Evolutionary conservation across 73 alveolate species (phyloP), one percentile per base, ranked within the genome.

Genomic region (Paramecium octaurelia): DNA sequence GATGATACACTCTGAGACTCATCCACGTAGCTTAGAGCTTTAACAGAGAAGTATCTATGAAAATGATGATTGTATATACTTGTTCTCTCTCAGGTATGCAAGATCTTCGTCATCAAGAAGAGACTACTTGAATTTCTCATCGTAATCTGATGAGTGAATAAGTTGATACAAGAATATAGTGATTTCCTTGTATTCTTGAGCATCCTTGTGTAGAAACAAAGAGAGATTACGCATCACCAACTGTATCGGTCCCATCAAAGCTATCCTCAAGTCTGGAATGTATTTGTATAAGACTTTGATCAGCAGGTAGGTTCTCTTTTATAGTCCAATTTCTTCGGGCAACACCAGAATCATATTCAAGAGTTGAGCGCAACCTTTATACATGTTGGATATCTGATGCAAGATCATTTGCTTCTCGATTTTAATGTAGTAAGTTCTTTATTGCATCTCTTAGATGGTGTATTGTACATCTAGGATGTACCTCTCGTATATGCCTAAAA

Each of bases 191-290:
- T 11, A 44, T 20, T 80, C 76, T 7, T 43, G 8, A 42, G 70
- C 29, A 42, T 80, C 91, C 9, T 80, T 80, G 0, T 23, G 16
- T 21, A 48, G 21, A 80, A 80, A 80, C n/a, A 44, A 21, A 11
- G 91, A 80, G 1, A 80, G 70, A 80, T 80, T 80, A 2, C 91
- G 48, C 57, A 80, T 40, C 16, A 80, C 91, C 18, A 80, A 80
- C 12, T 23, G 16, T 20, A 80, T 4, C 11, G 91, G 91, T 20
- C 73, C 73, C 48, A 44, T 43, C 8, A 80, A 35, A 48, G 48
- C 57, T 11, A 8, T 23, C 6, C 75, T 20, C 5, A 80, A 38
- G 16, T 16, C 70, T 8, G 71, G 91, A 46, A 44, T 5, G 11
- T 44, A 44, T 48, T 8, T 20, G 24, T 80, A 80, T 23, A 80